Evolutionary conservation across 176 grass and related monocot genomes (phyloP).

Genomic region (Olyra latifolia): DNA sequence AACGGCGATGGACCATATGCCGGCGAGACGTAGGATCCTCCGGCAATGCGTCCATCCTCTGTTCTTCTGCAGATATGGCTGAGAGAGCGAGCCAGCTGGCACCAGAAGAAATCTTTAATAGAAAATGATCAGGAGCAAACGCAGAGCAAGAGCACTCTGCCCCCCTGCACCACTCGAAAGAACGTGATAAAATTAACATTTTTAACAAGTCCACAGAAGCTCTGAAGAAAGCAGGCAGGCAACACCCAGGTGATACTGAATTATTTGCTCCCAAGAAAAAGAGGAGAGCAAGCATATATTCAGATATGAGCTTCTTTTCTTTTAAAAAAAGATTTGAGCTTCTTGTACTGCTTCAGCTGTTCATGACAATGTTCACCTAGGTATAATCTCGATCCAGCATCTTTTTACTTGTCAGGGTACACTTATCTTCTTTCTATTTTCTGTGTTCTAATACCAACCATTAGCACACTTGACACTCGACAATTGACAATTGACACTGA

Average conservation of each 20-base stretch:
- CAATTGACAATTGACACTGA: background rate
- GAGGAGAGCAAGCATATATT: background rate
- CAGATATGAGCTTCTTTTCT: no score
- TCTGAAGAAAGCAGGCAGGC: background rate
- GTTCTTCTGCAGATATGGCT: background rate
- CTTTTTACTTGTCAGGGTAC: background rate
- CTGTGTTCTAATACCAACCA: background rate
- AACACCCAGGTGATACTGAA: background rate
- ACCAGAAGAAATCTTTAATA: background rate
- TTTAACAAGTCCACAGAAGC: no score
- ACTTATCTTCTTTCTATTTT: background rate
- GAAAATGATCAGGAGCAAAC: no score
- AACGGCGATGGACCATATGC: background rate
- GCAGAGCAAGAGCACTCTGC: no score
- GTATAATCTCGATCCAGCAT: background rate
- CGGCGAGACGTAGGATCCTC: background rate
- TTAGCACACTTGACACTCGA: no score
- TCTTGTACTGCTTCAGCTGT: background rate
- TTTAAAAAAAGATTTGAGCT: no score
- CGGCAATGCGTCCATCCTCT: background rate
- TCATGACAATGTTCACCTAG: background rate
- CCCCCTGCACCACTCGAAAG: no score
- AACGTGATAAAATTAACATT: no score
- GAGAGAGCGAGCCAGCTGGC: background rate
- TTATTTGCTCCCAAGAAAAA: background rate